A percentile compares a stretch with the other conserved stretches of the same genome.
These are phyloP conservation scores for Phytophthora foliorum DNA, from an alignment of 352 stramenopile genomes.

Conservation along the genomic window DNA sequence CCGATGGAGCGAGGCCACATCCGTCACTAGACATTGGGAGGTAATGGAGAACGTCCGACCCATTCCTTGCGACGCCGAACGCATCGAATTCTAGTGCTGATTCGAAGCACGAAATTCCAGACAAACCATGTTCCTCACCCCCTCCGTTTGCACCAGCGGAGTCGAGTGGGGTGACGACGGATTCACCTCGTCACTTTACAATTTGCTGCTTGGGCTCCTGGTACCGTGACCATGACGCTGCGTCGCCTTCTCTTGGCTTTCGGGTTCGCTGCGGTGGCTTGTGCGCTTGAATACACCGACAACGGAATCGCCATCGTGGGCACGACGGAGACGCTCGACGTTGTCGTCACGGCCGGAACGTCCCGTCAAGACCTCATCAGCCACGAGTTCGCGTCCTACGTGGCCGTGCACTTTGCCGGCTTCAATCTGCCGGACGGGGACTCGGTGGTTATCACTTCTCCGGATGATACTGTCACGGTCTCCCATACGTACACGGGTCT, in stretches of 20 bases:
- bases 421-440: constrained; percentile 67
- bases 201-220: constrained; percentile 31
- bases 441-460: constrained; percentile 56
- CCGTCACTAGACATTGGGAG: neutral
- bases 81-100: constrained; percentile 24
- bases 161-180: neutral
- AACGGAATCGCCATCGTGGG: constrained; percentile 53
- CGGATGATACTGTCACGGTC: constrained; percentile 28
- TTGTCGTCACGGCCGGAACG: constrained; percentile 35
- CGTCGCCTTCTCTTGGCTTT: constrained; percentile 18
- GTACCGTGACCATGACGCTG: constrained; percentile 30
- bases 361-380: constrained; percentile 47
- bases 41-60: neutral
- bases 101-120: constrained; percentile 25
- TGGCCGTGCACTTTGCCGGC: constrained; percentile 59
- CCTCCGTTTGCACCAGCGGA: constrained; percentile 16
- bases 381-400: constrained; percentile 61
- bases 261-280: constrained; percentile 6
- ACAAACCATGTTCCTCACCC: constrained; percentile 6
- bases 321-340: constrained; percentile 38
- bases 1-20: neutral
- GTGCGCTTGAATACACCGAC: constrained; percentile 38
- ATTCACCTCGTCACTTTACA: constrained; percentile 32
- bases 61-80: constrained; percentile 9
- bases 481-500: constrained; percentile 48